Base-by-base conservation (phyloP, 208 protist species). In the Leishmania guyanensis region DNA sequence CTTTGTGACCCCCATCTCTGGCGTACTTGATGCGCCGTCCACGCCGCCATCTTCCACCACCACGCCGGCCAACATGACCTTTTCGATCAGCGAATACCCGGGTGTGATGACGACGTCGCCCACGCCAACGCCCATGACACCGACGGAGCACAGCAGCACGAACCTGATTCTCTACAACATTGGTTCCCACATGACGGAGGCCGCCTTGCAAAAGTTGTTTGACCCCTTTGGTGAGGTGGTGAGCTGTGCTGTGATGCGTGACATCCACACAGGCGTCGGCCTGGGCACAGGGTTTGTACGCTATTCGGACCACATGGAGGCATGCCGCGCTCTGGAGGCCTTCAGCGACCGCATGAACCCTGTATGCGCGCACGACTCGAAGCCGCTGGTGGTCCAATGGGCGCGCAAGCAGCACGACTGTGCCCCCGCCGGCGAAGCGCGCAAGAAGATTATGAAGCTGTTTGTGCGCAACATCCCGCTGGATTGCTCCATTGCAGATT, bases 391-490 rank as follows among this genome's bases (percentile, higher is more conserved):
- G 43, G 87, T 94, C 6, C 91, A 97, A 71, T 97, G 90, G 90
- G 93, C 93, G 2, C 83, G 84, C 43, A 87, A 87, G 84, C 89
- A 90, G 77, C 93, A 95, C 86, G 93, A 97, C 68, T 81, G 81
- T 75, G 71, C 83, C 29, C 9, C 91, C 0, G 86, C 92, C 39
- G 91, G 92, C 17, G 86, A 94, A 71, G 92, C 89, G 54, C 90
- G 92, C 5, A 82, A 83, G 46, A 90, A 91, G 82, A 97, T 96
- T 29, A 83, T 84, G 39, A 97, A 97, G 82, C 84, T 97, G 10
- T 97, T 97, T 71, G 89, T 97, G 62, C 92, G 94, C 39, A 97
- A 97, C 70, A 87, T 97, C 56, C 94, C 93, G 5, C 60, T 90
- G 3, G 83, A 88, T 26, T 77, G 91, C 22, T 87, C 84, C 10